A percentile compares a stretch with the other conserved stretches of the same genome.
phyloP scores from a whole-genome alignment of 306 rosid genomes.

The Hippophae rhamnoides region DNA sequence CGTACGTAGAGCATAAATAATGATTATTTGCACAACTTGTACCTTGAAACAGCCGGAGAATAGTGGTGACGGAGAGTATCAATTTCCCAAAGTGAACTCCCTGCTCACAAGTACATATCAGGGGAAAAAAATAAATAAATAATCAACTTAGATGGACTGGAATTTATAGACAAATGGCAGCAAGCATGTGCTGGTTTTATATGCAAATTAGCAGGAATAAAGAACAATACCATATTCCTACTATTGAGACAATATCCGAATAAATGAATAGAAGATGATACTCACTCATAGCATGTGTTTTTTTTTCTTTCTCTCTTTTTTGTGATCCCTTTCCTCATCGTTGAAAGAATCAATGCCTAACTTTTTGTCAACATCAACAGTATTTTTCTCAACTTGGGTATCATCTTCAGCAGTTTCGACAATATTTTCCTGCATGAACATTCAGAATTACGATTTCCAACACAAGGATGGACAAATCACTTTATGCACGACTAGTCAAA shows the following conservation, averaged over 20 bases:
- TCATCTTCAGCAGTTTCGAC: slow-evolving; percentile 33
- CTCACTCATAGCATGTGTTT: slow-evolving; percentile 79
- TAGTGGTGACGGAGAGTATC: slow-evolving; percentile 75
- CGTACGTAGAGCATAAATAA: background rate
- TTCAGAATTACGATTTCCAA: slow-evolving; percentile 17
- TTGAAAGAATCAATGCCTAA: slow-evolving; percentile 62
- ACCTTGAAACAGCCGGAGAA: slow-evolving; percentile 89
- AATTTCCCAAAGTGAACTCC: slow-evolving; percentile 94
- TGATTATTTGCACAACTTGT: slow-evolving; percentile 17
- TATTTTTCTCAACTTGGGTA: slow-evolving; percentile 28
- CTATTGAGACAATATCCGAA: background rate
- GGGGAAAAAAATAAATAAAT: background rate
- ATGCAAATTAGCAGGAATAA: background rate
- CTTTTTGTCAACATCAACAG: slow-evolving; percentile 29
- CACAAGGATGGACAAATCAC: background rate
- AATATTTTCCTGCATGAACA: slow-evolving; percentile 41
- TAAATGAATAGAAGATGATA: background rate
- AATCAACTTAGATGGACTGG: slow-evolving; percentile 3
- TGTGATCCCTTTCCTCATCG: slow-evolving; percentile 29
- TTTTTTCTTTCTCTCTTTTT: slow-evolving; percentile 1
- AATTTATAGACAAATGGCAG: background rate
- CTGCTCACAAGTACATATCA: slow-evolving; percentile 41
- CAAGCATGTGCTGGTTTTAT: background rate
- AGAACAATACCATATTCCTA: background rate
- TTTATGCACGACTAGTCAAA: background rate